Conservation (phyloP, 768 basidiomycete genomes). For the Collybia sp. region DNA sequence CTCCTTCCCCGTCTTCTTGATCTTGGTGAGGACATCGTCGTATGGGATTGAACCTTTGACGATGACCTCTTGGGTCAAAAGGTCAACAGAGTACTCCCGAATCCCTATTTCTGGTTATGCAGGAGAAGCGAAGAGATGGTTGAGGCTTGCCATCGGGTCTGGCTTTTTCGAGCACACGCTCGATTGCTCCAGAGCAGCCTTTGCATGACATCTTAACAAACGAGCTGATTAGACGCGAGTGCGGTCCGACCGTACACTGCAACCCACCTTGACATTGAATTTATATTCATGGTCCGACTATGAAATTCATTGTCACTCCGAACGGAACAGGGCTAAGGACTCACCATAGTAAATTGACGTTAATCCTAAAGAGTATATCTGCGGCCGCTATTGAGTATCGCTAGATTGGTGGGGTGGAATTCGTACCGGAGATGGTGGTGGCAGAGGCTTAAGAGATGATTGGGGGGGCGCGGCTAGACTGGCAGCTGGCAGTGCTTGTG, state of each 20-base stretch:
- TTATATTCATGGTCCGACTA: slow-evolving; percentile 51
- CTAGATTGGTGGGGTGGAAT: too few species aligned
- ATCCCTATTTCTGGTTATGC: slow-evolving; percentile 22
- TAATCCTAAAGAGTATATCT: too few species aligned
- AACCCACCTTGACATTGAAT: slow-evolving; percentile 76
- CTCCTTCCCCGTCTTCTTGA: slow-evolving; percentile 92
- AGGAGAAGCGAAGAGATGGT: neutral
- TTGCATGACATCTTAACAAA: slow-evolving; percentile 74
- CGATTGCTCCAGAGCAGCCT: slow-evolving; percentile 83
- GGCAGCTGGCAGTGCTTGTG: too few species aligned
- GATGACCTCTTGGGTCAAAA: slow-evolving; percentile 68
- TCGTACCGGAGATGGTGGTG: too few species aligned
- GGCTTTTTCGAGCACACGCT: slow-evolving; percentile 67
- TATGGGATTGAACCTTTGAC: slow-evolving; percentile 60
- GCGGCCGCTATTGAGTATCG: too few species aligned
- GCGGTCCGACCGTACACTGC: neutral
- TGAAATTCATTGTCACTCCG: too few species aligned
- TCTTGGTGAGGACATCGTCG: slow-evolving; percentile 63
- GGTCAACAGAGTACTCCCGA: slow-evolving; percentile 50
- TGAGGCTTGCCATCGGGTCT: slow-evolving; percentile 35
- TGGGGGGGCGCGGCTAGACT: too few species aligned
- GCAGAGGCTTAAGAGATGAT: too few species aligned
- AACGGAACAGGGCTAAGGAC: too few species aligned
- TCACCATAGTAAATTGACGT: too few species aligned
- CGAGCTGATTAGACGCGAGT: neutral